A percentile compares a stretch with the other conserved stretches of the same genome.
phyloP scores from a whole-genome alignment of 1,284 basidiomycete species.

The Ganoderma sp. region DNA sequence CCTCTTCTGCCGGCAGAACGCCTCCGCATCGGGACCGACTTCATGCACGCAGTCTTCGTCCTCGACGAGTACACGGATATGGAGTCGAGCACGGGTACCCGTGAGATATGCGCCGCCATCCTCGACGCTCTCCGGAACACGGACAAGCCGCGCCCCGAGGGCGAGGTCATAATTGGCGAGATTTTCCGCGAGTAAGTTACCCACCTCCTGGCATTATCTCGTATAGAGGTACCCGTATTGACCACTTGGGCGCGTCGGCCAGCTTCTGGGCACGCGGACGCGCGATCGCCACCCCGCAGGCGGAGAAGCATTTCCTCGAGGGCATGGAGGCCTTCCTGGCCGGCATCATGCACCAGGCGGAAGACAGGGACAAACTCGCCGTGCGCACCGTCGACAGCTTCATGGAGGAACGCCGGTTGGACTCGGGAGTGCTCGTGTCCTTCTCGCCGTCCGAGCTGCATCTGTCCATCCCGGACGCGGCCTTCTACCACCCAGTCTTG shows the following conservation, averaged over 20 bases:
- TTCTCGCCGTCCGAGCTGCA: background rate
- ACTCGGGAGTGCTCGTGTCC: background rate
- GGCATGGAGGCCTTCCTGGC: background rate
- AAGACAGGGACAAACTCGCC: background rate
- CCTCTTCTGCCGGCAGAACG: background rate
- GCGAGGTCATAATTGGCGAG: background rate
- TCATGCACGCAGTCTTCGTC: slow-evolving; percentile 51
- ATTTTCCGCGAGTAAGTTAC: background rate
- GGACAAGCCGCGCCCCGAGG: slow-evolving; percentile 9
- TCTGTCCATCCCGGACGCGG: slow-evolving; percentile 2
- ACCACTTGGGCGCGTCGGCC: background rate
- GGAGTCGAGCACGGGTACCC: slow-evolving; percentile 35
- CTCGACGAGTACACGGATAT: slow-evolving; percentile 51
- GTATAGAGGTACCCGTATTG: background rate
- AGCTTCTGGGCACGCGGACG: slow-evolving; percentile 1
- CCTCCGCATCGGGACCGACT: slow-evolving; percentile 43
- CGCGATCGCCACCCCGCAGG: background rate
- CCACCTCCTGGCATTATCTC: background rate
- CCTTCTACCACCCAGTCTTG: background rate
- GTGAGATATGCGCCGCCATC: slow-evolving; percentile 16
- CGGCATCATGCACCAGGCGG: background rate
- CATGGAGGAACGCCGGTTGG: background rate
- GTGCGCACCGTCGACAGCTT: background rate
- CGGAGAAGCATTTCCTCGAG: background rate
- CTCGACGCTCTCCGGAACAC: slow-evolving; percentile 7